Evolutionary conservation across 768 basidiomycete genomes (phyloP).

Genomic region (Nidula microcarpa): DNA sequence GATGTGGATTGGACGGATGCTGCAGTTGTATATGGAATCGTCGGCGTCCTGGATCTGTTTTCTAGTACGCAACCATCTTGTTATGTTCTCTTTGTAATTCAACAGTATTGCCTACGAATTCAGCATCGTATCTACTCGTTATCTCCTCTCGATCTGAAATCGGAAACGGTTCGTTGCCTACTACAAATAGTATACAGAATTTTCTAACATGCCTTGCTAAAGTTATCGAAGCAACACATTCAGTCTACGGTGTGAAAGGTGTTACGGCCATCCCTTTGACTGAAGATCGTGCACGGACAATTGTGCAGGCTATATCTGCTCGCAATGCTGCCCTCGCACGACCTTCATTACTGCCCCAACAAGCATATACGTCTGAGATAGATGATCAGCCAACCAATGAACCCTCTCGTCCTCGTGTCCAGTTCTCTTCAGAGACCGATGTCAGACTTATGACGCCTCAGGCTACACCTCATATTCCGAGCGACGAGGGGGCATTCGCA

Average conservation of each 20-base stretch:
- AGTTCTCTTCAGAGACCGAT: conserved; percentile 47
- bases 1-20: conserved; percentile 50
- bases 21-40: conserved; percentile 69
- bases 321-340: conserved; percentile 41
- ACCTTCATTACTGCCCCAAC: conserved; percentile 39
- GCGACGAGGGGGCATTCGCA: conserved; percentile 16
- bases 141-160: conserved; percentile 60
- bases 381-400: conserved; percentile 6
- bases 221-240: conserved; percentile 66
- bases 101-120: conserved; percentile 5
- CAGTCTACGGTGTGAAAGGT: conserved; percentile 65
- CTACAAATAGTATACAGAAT: neutral
- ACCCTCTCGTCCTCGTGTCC: conserved; percentile 34
- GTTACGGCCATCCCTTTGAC: conserved; percentile 72
- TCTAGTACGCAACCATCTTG: conserved; percentile 44
- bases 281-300: conserved; percentile 55
- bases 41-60: conserved; percentile 72
- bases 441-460: conserved; percentile 41
- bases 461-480: conserved; percentile 16
- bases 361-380: conserved; percentile 5
- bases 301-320: conserved; percentile 49
- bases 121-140: conserved; percentile 76
- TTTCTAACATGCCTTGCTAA: neutral
- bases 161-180: conserved; percentile 55
- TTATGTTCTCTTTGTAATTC: conserved; percentile 1